Conservation (phyloP, 176 grass and related monocot genomes). For the Rhipidocladum racemiflorum region DNA sequence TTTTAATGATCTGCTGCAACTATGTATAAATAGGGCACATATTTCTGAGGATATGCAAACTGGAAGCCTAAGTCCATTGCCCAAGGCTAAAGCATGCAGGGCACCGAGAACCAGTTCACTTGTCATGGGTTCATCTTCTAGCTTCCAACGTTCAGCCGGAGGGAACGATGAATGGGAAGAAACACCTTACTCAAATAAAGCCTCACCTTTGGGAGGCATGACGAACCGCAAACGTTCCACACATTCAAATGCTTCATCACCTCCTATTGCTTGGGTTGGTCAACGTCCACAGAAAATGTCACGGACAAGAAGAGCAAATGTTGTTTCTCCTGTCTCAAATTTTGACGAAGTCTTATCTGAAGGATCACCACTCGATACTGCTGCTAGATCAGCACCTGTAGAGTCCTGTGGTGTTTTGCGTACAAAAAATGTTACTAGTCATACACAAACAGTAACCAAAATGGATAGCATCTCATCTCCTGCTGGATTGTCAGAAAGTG, state of each 20-base stretch:
- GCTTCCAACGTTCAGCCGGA: constrained; percentile 51
- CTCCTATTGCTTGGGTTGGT: constrained; percentile 71
- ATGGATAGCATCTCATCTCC: constrained; percentile 51
- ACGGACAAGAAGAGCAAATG: constrained; percentile 70
- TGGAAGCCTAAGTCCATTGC: constrained; percentile 45
- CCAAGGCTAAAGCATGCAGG: constrained; percentile 84
- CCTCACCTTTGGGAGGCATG: constrained; percentile 44
- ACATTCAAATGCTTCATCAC: constrained; percentile 57
- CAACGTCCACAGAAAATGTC: constrained; percentile 79
- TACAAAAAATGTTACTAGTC: constrained; percentile 26
- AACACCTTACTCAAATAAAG: constrained; percentile 49
- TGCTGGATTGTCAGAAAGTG: constrained; percentile 67
- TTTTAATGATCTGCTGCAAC: constrained; percentile 28
- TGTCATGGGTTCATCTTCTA: constrained; percentile 57
- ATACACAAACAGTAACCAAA: constrained; percentile 27
- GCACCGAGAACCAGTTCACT: constrained; percentile 53
- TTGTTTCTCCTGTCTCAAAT: constrained; percentile 90
- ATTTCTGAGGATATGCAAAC: constrained; percentile 60
- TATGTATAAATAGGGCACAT: constrained; percentile 38
- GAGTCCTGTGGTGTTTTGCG: constrained; percentile 17
- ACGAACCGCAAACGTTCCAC: constrained; percentile 57
- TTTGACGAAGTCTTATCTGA: constrained; percentile 68
- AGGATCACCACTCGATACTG: constrained; percentile 57
- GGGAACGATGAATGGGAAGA: constrained; percentile 66
- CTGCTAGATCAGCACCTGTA: constrained; percentile 36